A percentile compares a stretch with the other conserved stretches of the same genome.
Conservation (phyloP, 768 basidiomycete genomes). For the Boletales sp. region DNA sequence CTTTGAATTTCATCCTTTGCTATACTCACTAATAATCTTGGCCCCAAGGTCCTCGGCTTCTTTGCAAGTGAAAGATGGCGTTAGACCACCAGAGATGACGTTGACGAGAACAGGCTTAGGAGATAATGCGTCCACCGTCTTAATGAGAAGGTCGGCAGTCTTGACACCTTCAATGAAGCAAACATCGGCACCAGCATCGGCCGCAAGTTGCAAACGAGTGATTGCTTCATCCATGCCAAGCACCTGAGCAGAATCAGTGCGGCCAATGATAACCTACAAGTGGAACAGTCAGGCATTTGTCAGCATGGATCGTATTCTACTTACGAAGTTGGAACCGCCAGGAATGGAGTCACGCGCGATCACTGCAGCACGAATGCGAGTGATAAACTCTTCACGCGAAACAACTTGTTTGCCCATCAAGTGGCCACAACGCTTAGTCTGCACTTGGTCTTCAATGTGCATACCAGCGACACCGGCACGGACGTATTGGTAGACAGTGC, state of each 20-base stretch:
- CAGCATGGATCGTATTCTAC: slow-evolving; percentile 5
- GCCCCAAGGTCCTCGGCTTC: slow-evolving; percentile 70
- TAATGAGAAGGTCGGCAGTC: slow-evolving; percentile 58
- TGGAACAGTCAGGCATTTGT: neutral
- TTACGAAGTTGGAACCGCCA: slow-evolving; percentile 69
- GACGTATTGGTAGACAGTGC: slow-evolving; percentile 69
- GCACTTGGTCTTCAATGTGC: slow-evolving; percentile 82
- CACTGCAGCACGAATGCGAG: slow-evolving; percentile 74
- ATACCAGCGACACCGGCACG: slow-evolving; percentile 69
- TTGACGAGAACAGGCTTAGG: slow-evolving; percentile 80
- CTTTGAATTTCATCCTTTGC: neutral
- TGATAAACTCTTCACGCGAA: slow-evolving; percentile 70
- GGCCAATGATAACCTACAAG: slow-evolving; percentile 62
- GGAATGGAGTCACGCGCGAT: slow-evolving; percentile 74
- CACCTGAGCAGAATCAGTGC: slow-evolving; percentile 76
- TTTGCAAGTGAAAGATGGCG: slow-evolving; percentile 66
- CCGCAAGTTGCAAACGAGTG: slow-evolving; percentile 61
- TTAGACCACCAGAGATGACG: slow-evolving; percentile 75
- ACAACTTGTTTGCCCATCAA: slow-evolving; percentile 80
- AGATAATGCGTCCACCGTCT: slow-evolving; percentile 62
- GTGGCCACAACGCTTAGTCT: slow-evolving; percentile 78
- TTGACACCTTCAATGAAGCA: slow-evolving; percentile 82
- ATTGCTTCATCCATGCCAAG: slow-evolving; percentile 78
- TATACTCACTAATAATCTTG: slow-evolving; percentile 68
- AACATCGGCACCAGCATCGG: slow-evolving; percentile 72